Evolutionary conservation across 2,329 filamentous ascomycete genomes (phyloP).

Genomic region (Verticillium longisporum): DNA sequence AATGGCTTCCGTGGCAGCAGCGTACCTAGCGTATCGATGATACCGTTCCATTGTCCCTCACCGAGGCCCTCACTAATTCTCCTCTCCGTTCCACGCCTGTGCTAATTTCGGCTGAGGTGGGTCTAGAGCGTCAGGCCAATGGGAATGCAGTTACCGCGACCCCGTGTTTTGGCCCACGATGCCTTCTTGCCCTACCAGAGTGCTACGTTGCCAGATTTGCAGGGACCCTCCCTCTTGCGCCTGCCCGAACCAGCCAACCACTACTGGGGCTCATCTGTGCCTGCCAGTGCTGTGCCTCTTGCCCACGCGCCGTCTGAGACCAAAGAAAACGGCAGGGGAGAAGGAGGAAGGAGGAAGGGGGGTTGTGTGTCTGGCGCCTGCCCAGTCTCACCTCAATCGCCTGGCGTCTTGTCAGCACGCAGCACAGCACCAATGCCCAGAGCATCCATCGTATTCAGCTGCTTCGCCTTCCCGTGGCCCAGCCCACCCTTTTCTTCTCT

Average conservation of each 20-base stretch:
- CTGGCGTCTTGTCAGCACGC: not conserved
- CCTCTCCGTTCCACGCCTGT: not conserved
- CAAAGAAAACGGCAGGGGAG: not conserved
- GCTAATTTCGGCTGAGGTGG: not conserved
- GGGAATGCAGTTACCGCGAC: not conserved
- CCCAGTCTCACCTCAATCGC: not conserved
- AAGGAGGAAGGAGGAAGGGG: too few relatives aligned
- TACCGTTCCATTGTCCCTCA: not conserved
- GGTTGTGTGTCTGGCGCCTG: not conserved
- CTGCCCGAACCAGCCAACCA: not conserved
- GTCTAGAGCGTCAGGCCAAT: not conserved
- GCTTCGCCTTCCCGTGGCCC: conserved; percentile 15
- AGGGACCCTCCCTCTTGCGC: not conserved
- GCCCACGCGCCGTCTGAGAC: not conserved
- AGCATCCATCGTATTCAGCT: not conserved
- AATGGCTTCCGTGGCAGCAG: not conserved
- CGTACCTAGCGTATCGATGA: not conserved
- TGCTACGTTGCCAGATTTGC: not conserved
- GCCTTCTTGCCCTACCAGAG: not conserved
- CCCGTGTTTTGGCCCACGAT: not conserved
- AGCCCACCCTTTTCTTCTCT: conserved; percentile 15
- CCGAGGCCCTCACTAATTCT: not conserved
- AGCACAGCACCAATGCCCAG: not conserved
- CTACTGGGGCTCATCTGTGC: not conserved
- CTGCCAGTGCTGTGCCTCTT: not conserved